Percentiles rank a stretch among this genome's conserved stretches.
Evolutionary conservation across 2,329 filamentous ascomycete genomes (phyloP).

Genomic region (Pseudopithomyces maydicus): DNA sequence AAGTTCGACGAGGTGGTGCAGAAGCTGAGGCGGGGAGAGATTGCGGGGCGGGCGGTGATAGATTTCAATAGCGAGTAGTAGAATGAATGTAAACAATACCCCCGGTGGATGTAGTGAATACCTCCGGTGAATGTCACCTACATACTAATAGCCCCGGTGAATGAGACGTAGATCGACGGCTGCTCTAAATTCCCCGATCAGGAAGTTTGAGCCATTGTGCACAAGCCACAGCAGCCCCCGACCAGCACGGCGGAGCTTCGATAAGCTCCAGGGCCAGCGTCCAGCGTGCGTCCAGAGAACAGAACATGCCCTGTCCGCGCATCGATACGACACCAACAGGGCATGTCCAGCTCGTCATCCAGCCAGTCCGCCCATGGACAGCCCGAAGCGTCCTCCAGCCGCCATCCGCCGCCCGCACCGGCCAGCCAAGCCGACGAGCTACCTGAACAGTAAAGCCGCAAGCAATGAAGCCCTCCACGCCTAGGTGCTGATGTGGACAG

Average conservation of each 20-base stretch:
- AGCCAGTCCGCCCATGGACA: conserved; percentile 40
- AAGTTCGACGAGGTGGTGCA: conserved; percentile 58
- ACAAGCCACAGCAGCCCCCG: conserved; percentile 8
- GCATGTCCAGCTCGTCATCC: conserved; percentile 46
- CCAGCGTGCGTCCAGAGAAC: conserved; percentile 27
- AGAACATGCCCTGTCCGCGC: conserved; percentile 30
- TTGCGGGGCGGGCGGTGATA: conserved; percentile 59
- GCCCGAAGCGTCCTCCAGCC: conserved; percentile 54
- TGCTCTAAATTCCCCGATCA: too few species aligned
- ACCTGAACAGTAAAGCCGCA: conserved; percentile 47
- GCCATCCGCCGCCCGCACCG: conserved; percentile 40
- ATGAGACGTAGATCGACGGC: too few species aligned
- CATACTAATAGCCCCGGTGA: too few species aligned
- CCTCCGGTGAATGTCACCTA: too few species aligned
- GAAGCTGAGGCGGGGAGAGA: conserved; percentile 54
- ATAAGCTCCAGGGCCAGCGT: conserved; percentile 5
- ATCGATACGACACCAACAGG: conserved; percentile 36
- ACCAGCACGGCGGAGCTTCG: not conserved
- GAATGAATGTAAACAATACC: too few species aligned
- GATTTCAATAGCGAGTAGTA: conserved; percentile 54
- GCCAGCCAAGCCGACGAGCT: conserved; percentile 48
- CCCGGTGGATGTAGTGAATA: too few species aligned
- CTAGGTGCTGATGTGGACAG: conserved; percentile 26
- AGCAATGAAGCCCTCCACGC: not conserved
- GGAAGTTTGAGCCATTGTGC: not conserved